These are phyloP conservation scores for Plasmodium ovale DNA, from an alignment of 169 alveolate genomes.

Conservation along the genomic window DNA sequence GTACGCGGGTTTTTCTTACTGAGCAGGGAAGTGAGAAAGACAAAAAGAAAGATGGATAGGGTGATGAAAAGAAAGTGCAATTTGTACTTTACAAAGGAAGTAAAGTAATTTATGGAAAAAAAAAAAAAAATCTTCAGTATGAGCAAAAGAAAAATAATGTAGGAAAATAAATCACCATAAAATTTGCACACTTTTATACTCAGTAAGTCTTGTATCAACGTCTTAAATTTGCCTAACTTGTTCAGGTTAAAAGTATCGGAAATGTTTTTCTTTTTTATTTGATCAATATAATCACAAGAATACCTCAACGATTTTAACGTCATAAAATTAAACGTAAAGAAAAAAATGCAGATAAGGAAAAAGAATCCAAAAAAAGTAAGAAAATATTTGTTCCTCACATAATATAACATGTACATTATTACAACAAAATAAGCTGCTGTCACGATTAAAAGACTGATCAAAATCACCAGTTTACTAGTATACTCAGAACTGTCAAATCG, in stretches of 20 bases:
- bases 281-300: slow-evolving; percentile 39
- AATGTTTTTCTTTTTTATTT: slow-evolving; percentile 35
- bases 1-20: slow-evolving; percentile 11
- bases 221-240: slow-evolving; percentile 17
- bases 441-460: slow-evolving; percentile 17
- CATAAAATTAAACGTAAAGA: slow-evolving; percentile 45
- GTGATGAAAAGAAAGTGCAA: slow-evolving; percentile 31
- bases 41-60: slow-evolving; percentile 6
- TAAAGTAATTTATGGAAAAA: slow-evolving; percentile 25
- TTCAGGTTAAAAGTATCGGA: slow-evolving; percentile 10
- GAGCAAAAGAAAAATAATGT: slow-evolving; percentile 13
- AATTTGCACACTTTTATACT: slow-evolving; percentile 22
- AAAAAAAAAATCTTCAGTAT: slow-evolving; percentile 26
- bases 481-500: neutral
- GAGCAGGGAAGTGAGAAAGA: slow-evolving; percentile 28
- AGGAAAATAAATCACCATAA: slow-evolving; percentile 54
- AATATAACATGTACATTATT: slow-evolving; percentile 22
- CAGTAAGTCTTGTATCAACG: slow-evolving; percentile 12
- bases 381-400: slow-evolving; percentile 14
- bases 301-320: slow-evolving; percentile 17
- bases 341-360: slow-evolving; percentile 11
- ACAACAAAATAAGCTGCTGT: slow-evolving; percentile 10
- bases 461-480: slow-evolving; percentile 20
- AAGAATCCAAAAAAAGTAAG: slow-evolving; percentile 20
- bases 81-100: slow-evolving; percentile 38